phyloP scores from a whole-genome alignment of 2,329 filamentous ascomycete species.

The Triangularia setosa region DNA sequence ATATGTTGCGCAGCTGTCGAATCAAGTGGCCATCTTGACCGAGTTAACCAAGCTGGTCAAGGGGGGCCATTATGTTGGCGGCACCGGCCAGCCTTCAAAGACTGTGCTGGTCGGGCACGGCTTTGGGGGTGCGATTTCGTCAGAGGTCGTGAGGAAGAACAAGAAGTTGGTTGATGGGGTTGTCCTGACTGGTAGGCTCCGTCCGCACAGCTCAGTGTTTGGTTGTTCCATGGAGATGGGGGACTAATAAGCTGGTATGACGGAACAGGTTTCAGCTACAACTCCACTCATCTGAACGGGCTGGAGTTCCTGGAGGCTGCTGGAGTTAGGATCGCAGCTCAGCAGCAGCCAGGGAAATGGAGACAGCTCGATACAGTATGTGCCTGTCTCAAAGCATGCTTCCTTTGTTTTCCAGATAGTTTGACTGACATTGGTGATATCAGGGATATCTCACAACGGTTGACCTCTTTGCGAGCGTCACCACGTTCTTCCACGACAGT shows the following conservation, averaged over 20 bases:
- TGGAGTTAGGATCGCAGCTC: constrained; percentile 7
- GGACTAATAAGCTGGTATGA: neutral
- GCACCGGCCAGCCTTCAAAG: constrained; percentile 6
- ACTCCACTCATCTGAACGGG: constrained; percentile 5
- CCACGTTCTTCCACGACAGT: constrained; percentile 17
- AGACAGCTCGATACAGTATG: constrained; percentile 13
- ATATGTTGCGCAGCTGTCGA: constrained; percentile 15
- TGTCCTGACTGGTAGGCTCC: constrained; percentile 14
- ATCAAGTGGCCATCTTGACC: constrained; percentile 13
- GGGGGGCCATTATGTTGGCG: constrained; percentile 10
- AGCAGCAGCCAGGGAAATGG: constrained; percentile 10
- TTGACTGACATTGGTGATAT: neutral
- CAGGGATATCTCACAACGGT: constrained; percentile 17
- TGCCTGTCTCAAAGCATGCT: neutral
- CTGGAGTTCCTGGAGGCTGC: constrained; percentile 7
- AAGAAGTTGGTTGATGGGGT: constrained; percentile 11
- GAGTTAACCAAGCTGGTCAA: constrained; percentile 12
- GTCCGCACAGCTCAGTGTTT: neutral
- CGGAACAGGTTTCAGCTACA: constrained; percentile 14
- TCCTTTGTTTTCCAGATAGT: too few species aligned
- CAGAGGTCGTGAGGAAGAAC: constrained; percentile 1
- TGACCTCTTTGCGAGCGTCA: constrained; percentile 12
- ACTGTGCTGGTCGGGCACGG: constrained; percentile 16
- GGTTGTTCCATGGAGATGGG: neutral
- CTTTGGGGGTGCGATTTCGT: constrained; percentile 13